A percentile compares a stretch with the other conserved stretches of the same genome.
These are phyloP conservation scores for Meyerozyma athensensis DNA, from an alignment of 1,139 yeast genomes.

Conservation along the genomic window DNA sequence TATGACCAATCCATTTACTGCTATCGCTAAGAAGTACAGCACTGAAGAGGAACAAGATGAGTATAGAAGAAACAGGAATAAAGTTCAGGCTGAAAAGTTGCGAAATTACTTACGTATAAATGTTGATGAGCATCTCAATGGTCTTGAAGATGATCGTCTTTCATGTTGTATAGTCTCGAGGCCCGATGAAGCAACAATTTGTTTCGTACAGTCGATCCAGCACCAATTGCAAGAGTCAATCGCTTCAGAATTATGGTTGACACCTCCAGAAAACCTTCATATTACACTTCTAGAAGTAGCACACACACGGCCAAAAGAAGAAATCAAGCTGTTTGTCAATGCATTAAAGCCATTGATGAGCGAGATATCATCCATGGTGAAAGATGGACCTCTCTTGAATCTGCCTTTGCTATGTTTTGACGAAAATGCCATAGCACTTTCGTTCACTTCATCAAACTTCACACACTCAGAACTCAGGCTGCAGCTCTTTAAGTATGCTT, in stretches of 20 bases:
- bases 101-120: not conserved
- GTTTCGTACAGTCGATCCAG: not conserved
- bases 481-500: not conserved
- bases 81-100: not conserved
- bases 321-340: not conserved
- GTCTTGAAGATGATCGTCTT: not conserved
- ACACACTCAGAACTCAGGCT: not conserved
- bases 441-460: not conserved
- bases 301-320: not conserved
- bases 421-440: not conserved
- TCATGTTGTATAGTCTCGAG: not conserved
- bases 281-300: not conserved
- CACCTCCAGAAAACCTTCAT: slow-evolving; percentile 1
- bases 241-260: not conserved
- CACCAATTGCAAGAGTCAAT: not conserved
- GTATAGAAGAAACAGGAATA: not conserved
- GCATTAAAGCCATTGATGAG: not conserved
- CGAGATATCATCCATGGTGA: not conserved
- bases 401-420: not conserved
- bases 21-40: not conserved
- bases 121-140: not conserved
- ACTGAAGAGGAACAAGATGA: not conserved
- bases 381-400: not conserved
- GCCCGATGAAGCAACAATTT: not conserved
- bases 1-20: not conserved